phyloP scores from a whole-genome alignment of 2,329 filamentous ascomycete species.

The Calonectria pteridis region DNA sequence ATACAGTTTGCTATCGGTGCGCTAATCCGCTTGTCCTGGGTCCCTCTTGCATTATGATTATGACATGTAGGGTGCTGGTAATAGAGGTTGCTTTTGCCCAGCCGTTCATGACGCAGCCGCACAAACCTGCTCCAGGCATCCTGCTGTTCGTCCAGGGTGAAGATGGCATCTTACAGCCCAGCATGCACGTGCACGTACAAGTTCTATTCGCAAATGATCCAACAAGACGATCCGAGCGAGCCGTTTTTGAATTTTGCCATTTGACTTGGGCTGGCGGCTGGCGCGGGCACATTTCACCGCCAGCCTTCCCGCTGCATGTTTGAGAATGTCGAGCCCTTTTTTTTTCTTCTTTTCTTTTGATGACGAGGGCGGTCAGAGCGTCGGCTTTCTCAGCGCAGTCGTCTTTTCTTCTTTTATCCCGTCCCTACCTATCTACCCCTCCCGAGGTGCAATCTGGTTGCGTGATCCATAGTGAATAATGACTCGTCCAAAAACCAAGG shows the following conservation, averaged over 20 bases:
- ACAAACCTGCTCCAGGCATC: background rate
- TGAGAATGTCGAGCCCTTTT: background rate
- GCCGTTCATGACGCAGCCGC: background rate
- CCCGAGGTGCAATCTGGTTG: background rate
- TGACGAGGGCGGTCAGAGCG: background rate
- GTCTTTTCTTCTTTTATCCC: background rate
- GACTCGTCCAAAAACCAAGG: background rate
- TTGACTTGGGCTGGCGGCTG: background rate
- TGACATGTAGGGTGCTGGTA: background rate
- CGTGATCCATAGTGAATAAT: background rate
- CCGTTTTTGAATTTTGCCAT: background rate
- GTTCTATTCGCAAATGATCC: no score
- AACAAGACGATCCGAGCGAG: background rate
- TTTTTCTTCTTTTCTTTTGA: background rate
- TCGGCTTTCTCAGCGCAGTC: no score
- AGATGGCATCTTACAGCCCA: background rate
- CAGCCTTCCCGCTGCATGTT: slow-evolving; percentile 3
- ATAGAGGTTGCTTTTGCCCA: background rate
- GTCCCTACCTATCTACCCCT: background rate
- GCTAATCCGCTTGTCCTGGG: background rate
- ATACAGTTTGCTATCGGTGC: background rate
- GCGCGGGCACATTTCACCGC: background rate
- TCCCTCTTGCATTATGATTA: no score
- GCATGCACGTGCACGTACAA: no score
- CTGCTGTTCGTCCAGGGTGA: background rate